Conservation (phyloP, 768 basidiomycete genomes). For the Megacollybia marginata region DNA sequence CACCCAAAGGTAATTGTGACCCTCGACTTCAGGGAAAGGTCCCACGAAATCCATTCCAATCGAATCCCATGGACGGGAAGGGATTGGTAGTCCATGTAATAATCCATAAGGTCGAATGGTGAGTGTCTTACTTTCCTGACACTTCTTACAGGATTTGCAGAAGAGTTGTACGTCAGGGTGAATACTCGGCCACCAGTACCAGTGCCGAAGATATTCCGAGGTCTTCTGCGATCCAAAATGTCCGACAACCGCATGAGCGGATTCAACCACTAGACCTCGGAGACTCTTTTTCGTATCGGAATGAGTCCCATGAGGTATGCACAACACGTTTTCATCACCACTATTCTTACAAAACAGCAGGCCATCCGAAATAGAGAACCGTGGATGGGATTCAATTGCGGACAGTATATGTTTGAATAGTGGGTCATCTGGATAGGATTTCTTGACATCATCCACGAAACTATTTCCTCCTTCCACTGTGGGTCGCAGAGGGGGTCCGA, state of each 20-base stretch:
- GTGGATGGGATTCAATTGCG: background rate
- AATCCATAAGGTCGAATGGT: slow-evolving; percentile 10
- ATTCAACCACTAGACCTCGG: background rate
- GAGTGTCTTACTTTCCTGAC: slow-evolving; percentile 10
- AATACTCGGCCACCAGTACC: background rate
- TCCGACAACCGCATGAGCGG: too few species aligned
- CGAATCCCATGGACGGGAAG: slow-evolving; percentile 15
- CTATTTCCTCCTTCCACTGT: background rate
- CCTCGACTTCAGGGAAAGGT: too few species aligned
- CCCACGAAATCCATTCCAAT: too few species aligned
- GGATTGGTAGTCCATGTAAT: slow-evolving; percentile 12
- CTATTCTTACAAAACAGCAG: background rate
- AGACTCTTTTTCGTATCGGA: background rate
- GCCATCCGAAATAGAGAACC: background rate
- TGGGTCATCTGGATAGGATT: background rate
- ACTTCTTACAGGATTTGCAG: slow-evolving; percentile 13
- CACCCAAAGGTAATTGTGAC: too few species aligned
- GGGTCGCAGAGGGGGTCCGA: background rate
- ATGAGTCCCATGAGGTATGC: slow-evolving; percentile 1
- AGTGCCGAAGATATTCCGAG: slow-evolving; percentile 2
- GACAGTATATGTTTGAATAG: background rate
- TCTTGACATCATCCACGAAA: slow-evolving; percentile 9
- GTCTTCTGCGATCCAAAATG: slow-evolving; percentile 14
- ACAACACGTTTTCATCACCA: slow-evolving; percentile 1
- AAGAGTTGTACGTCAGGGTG: slow-evolving; percentile 7